Percentiles rank a stretch among this genome's conserved stretches.
Conservation (phyloP, 2,329 filamentous ascomycete species). For the Coleophoma crateriformis region DNA sequence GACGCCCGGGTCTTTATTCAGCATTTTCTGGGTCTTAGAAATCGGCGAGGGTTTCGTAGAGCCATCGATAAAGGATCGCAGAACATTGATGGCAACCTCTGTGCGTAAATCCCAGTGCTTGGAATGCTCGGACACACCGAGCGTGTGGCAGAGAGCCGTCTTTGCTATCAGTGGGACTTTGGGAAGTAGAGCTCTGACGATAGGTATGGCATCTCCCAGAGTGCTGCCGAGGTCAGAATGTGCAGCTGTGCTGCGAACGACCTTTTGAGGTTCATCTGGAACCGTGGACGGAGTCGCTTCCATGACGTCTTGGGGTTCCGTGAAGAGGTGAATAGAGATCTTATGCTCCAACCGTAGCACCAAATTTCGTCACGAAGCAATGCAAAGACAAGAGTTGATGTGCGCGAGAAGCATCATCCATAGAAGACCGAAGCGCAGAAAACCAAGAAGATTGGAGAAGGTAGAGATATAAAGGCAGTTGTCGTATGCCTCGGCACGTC, state of each 20-base stretch:
- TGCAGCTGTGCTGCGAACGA: background rate
- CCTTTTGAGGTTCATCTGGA: background rate
- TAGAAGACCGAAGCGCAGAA: too few species aligned
- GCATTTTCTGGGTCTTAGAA: constrained; percentile 56
- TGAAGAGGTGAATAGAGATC: too few species aligned
- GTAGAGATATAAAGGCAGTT: too few species aligned
- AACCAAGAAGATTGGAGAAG: too few species aligned
- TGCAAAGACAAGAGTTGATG: too few species aligned
- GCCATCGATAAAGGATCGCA: constrained; percentile 57
- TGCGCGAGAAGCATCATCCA: too few species aligned
- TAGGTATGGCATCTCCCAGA: constrained; percentile 5
- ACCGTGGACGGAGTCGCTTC: background rate
- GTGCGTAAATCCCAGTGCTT: constrained; percentile 76
- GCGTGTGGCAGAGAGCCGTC: constrained; percentile 55
- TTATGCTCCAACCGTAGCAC: too few species aligned
- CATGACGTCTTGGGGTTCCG: background rate
- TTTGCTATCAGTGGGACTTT: constrained; percentile 58
- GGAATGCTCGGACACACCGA: constrained; percentile 64
- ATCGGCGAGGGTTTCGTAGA: constrained; percentile 33
- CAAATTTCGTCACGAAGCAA: too few species aligned
- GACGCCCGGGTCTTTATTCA: constrained; percentile 58
- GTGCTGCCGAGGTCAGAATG: background rate
- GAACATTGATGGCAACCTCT: constrained; percentile 63
- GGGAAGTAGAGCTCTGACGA: constrained; percentile 32
- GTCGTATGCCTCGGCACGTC: too few species aligned